A percentile compares a stretch with the other conserved stretches of the same genome.
phyloP scores from a whole-genome alignment of 352 stramenopile genomes.

The Thalassiosira delicatula region DNA sequence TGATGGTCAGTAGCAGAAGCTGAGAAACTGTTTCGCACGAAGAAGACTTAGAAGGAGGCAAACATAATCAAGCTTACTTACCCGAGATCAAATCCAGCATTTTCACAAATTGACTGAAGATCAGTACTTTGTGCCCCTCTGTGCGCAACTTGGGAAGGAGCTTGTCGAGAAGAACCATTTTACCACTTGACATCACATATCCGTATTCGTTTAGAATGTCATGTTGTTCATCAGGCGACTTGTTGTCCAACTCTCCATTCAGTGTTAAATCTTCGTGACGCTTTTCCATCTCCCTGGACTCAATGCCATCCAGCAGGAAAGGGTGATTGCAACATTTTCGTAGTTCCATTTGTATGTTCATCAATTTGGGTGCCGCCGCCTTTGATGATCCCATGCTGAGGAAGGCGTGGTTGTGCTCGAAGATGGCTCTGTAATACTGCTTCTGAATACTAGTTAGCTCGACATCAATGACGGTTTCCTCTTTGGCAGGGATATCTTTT shows the following conservation, averaged over 20 bases:
- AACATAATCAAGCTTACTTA: background rate
- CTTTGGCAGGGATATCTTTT: slow-evolving; percentile 95
- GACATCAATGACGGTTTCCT: slow-evolving; percentile 99
- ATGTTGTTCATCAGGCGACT: slow-evolving; percentile 82
- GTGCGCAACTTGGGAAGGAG: slow-evolving; percentile 95
- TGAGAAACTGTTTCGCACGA: slow-evolving; percentile 1
- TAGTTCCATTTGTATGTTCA: slow-evolving; percentile 99
- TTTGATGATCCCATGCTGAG: slow-evolving; percentile 87
- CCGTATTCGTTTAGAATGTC: slow-evolving; percentile 82
- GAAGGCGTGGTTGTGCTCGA: slow-evolving; percentile 94
- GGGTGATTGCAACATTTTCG: slow-evolving; percentile 99
- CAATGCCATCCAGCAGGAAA: slow-evolving; percentile 96
- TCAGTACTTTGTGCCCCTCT: slow-evolving; percentile 98
- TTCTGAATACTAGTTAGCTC: slow-evolving; percentile 99
- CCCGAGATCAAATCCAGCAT: slow-evolving; percentile 96
- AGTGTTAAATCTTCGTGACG: slow-evolving; percentile 80
- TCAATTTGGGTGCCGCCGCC: slow-evolving; percentile 89
- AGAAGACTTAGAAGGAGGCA: slow-evolving; percentile 63
- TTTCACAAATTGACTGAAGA: slow-evolving; percentile 99
- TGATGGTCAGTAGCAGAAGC: background rate
- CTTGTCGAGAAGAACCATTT: slow-evolving; percentile 99
- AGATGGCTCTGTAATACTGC: slow-evolving; percentile 97
- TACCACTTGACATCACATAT: slow-evolving; percentile 87
- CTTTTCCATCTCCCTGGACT: slow-evolving; percentile 94
- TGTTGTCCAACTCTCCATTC: slow-evolving; percentile 76